Evolutionary conservation across 1,284 basidiomycete species (phyloP).

Genomic region (Sporisorium iseilematis-ciliati): DNA sequence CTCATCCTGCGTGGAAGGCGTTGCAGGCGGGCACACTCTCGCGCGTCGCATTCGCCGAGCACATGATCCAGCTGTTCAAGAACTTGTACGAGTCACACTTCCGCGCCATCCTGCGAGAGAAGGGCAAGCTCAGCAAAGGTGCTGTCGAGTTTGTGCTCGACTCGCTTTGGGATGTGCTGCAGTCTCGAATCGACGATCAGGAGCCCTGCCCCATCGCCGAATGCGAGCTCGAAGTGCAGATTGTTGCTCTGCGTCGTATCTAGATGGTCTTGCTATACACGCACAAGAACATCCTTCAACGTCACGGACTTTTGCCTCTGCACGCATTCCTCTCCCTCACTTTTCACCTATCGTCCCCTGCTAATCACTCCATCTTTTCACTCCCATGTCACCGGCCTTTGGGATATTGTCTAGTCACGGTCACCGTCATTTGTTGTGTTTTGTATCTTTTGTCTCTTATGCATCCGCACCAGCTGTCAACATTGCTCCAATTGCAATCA

Average conservation of each 20-base stretch:
- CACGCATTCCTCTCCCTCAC: not conserved
- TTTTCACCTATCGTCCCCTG: not conserved
- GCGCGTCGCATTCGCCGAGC: slow-evolving; percentile 69
- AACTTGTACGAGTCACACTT: slow-evolving; percentile 71
- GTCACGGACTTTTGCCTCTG: not conserved
- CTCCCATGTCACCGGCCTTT: slow-evolving; percentile 13
- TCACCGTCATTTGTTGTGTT: slow-evolving; percentile 19
- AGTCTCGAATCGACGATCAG: slow-evolving; percentile 48
- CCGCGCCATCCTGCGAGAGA: slow-evolving; percentile 68
- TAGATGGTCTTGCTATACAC: slow-evolving; percentile 10
- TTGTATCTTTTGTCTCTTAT: slow-evolving; percentile 10
- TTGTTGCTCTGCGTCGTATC: slow-evolving; percentile 66
- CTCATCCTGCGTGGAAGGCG: slow-evolving; percentile 71
- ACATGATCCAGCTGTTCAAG: slow-evolving; percentile 69
- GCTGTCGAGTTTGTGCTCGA: slow-evolving; percentile 70
- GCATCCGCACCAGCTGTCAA: slow-evolving; percentile 7
- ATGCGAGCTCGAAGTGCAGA: slow-evolving; percentile 69
- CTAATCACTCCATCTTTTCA: not conserved
- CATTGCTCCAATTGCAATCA: slow-evolving; percentile 2
- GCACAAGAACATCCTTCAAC: not conserved
- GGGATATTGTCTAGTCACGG: slow-evolving; percentile 17
- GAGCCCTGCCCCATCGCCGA: slow-evolving; percentile 50
- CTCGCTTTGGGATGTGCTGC: slow-evolving; percentile 70
- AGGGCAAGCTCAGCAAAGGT: slow-evolving; percentile 69
- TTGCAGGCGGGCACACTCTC: slow-evolving; percentile 69